Percentiles rank a stretch among this genome's conserved stretches.
Evolutionary conservation across 169 alveolate species (phyloP).

Genomic region (Sarcocystis neurona): DNA sequence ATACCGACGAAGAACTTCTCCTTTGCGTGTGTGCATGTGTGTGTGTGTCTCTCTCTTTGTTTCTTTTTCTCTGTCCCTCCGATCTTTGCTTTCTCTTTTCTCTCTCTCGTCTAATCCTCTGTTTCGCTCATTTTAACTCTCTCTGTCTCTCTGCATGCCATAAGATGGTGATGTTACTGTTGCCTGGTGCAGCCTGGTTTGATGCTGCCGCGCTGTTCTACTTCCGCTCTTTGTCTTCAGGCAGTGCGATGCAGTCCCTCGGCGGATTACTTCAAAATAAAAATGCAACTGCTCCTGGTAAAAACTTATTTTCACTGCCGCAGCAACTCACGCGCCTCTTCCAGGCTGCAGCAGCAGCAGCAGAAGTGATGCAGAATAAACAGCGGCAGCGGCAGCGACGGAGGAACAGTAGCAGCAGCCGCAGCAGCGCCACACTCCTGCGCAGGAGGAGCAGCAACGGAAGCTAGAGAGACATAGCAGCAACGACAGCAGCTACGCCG

Average conservation of each 20-base stretch:
- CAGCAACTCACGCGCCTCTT: too few relatives aligned
- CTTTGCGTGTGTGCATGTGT: background rate
- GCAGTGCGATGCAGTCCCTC: background rate
- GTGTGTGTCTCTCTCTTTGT: background rate
- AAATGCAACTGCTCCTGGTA: constrained; percentile 17
- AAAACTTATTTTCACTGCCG: too few relatives aligned
- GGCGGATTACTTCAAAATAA: constrained; percentile 3
- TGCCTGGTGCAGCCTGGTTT: too few relatives aligned
- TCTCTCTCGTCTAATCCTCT: background rate
- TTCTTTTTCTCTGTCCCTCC: background rate
- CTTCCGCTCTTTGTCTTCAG: background rate
- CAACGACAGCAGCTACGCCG: too few relatives aligned
- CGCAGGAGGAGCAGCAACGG: too few relatives aligned
- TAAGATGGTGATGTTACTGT: background rate
- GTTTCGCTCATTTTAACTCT: background rate
- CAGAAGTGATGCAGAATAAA: too few relatives aligned
- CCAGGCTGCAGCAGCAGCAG: too few relatives aligned
- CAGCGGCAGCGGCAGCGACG: too few relatives aligned
- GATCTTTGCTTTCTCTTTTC: background rate
- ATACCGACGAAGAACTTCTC: background rate
- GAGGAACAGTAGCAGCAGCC: too few relatives aligned
- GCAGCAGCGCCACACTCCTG: too few relatives aligned
- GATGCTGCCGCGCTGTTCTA: background rate
- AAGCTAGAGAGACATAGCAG: too few relatives aligned
- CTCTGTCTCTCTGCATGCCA: background rate